Base-by-base conservation (phyloP, 768 basidiomycete genomes). In the Termitomyces sp. region DNA sequence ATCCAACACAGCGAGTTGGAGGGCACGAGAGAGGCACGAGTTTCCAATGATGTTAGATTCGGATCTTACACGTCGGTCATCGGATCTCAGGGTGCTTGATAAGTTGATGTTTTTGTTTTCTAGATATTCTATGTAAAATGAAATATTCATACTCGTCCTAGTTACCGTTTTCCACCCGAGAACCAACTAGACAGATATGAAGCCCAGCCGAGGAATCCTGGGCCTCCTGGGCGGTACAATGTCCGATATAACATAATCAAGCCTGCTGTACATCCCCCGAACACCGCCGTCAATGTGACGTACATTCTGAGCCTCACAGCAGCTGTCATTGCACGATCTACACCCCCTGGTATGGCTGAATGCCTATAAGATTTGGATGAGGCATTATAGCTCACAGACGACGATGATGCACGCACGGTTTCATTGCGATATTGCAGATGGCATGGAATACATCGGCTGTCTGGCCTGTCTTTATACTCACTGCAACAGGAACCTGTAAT, bases 401-500 rank as follows among this genome's bases (percentile, higher is more conserved):
- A 48, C 20, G 29, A 1, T 22, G 60, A n/a, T 33, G 47, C 43
- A 84, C 89, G 65, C 67, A 94, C 93, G 93, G 93, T 54, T 86
- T 86, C 79, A 93, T 85, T 7, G 91, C 93, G 64, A 92, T 85
- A 54, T 81, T 74, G 66, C 89, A 91, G 61, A 94, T 89, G 27
- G 82, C 86, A 64, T 93, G 86, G 77, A 91, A 95, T 18, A 95
- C 86, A 65, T 92, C 91, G 25, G 91, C 91, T 11, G 79, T 86
- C 67, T 93, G 89, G 43, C 85, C 89, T 3, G 86, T 85, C 70
- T 88, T 89, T 41, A 95, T 87, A 68, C 92, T 95, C 27, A 98
- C 93, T 2, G 96, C 86, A 42, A 98, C 93, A 25, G 96, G 96
- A 5, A 96, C 93, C 59, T 89, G 91, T n/a, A 99, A 76, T 9